Conservation (phyloP, 140 eudicot species). For the Bidens hawaiensis region DNA sequence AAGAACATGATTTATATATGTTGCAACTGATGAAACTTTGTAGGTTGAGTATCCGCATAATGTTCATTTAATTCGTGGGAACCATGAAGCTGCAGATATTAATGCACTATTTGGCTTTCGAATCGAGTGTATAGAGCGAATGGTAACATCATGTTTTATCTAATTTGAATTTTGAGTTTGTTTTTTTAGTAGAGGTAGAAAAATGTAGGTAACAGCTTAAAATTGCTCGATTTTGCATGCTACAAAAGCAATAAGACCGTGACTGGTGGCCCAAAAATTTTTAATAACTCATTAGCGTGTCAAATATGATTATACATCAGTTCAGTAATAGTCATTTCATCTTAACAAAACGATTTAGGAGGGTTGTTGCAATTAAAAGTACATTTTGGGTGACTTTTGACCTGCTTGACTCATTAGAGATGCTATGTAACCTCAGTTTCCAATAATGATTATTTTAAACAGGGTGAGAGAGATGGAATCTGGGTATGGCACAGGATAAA, state of each 20-base stretch:
- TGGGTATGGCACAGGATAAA: conserved; percentile 98
- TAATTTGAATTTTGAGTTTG: background rate
- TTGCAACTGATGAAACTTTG: conserved; percentile 19
- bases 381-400: background rate
- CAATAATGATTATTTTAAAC: conserved; percentile 11
- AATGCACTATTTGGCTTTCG: conserved; percentile 99
- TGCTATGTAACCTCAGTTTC: background rate
- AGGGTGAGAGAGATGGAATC: conserved; percentile 99
- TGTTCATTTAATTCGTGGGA: conserved; percentile 95
- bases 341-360: background rate
- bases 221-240: background rate
- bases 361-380: background rate
- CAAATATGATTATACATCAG: background rate
- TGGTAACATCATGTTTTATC: conserved; percentile 44
- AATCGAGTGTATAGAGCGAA: conserved; percentile 97
- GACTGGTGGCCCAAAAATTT: background rate
- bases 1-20: conserved; percentile 12
- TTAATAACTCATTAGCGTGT: background rate
- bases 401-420: background rate
- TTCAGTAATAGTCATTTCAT: background rate
- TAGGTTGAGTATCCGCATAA: conserved; percentile 93
- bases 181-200: conserved; percentile 1
- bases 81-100: conserved; percentile 99
- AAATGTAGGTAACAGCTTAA: background rate
- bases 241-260: background rate